Conservation (phyloP, 345 rosid species). For the Gossypium mustelinum region DNA sequence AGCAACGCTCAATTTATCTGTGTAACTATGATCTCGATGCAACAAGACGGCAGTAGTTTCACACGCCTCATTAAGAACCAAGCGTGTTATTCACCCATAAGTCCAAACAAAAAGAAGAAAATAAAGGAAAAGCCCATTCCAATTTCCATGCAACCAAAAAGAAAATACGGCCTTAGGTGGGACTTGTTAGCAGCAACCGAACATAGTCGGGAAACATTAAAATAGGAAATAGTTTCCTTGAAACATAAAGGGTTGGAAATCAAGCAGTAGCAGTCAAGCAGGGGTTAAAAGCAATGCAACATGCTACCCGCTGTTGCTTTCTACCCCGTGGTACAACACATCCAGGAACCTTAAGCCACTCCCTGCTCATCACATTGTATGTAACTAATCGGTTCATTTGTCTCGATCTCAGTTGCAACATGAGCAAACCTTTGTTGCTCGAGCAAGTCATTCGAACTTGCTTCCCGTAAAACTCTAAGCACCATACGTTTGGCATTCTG, state of each 20-base stretch:
- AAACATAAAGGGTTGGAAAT: not conserved
- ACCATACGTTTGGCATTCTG: constrained; percentile 99
- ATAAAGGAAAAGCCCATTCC: constrained; percentile 1
- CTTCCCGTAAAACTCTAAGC: constrained; percentile 99
- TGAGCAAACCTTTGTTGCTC: constrained; percentile 93
- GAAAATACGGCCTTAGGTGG: not conserved
- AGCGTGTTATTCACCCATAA: constrained; percentile 13
- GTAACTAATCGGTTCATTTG: constrained; percentile 84
- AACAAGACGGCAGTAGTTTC: no score
- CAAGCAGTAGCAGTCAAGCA: not conserved
- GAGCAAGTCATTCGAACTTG: constrained; percentile 96
- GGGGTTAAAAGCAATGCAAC: constrained; percentile 30
- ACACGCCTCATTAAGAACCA: no score
- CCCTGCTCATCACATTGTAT: constrained; percentile 62
- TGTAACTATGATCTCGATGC: no score
- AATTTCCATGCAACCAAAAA: constrained; percentile 6
- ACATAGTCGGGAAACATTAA: not conserved
- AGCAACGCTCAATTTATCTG: no score
- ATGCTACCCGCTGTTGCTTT: constrained; percentile 85
- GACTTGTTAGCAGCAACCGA: constrained; percentile 15
- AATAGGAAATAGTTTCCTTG: not conserved
- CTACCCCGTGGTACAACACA: constrained; percentile 65
- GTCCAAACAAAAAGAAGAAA: constrained; percentile 22
- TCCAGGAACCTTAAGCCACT: constrained; percentile 85
- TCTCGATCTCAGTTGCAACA: constrained; percentile 82